A percentile compares a stretch with the other conserved stretches of the same genome.
phyloP scores from a whole-genome alignment of 169 alveolate genomes.

The Theileria parva region DNA sequence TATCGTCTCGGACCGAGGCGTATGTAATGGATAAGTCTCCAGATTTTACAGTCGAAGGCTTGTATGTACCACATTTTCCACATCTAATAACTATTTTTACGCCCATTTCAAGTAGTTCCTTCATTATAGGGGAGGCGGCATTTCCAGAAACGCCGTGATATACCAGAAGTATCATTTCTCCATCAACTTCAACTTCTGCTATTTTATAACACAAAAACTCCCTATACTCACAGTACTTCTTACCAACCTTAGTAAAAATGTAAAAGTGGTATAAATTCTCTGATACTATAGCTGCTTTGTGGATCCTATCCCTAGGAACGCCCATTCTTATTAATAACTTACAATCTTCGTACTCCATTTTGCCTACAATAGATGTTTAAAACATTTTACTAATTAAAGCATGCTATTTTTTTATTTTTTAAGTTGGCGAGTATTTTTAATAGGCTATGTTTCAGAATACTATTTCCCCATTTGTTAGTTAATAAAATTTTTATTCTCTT shows the following conservation, averaged over 20 bases:
- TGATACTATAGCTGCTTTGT: conserved; percentile 31
- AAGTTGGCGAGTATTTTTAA: too few relatives aligned
- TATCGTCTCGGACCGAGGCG: conserved; percentile 51
- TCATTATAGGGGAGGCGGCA: conserved; percentile 16
- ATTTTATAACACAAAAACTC: conserved; percentile 24
- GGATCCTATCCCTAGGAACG: conserved; percentile 46
- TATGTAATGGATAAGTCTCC: conserved; percentile 29
- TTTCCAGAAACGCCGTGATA: conserved; percentile 36
- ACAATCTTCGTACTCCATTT: conserved; percentile 31
- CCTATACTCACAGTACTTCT: neutral
- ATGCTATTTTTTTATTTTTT: too few relatives aligned
- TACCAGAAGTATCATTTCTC: conserved; percentile 28
- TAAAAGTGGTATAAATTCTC: conserved; percentile 36
- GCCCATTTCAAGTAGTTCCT: conserved; percentile 38
- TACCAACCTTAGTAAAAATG: conserved; percentile 14
- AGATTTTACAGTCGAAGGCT: conserved; percentile 19
- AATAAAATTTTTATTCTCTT: too few relatives aligned
- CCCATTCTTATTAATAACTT: conserved; percentile 34
- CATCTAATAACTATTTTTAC: conserved; percentile 20
- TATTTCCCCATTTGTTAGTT: too few relatives aligned
- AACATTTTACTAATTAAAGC: too few relatives aligned
- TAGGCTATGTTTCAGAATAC: too few relatives aligned
- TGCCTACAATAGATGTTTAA: too few relatives aligned
- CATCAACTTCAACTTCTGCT: conserved; percentile 40
- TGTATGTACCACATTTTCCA: conserved; percentile 19